A percentile compares a stretch with the other conserved stretches of the same genome.
phyloP scores from a whole-genome alignment of 148 eudicot species.

The Pouteria glomerata region DNA sequence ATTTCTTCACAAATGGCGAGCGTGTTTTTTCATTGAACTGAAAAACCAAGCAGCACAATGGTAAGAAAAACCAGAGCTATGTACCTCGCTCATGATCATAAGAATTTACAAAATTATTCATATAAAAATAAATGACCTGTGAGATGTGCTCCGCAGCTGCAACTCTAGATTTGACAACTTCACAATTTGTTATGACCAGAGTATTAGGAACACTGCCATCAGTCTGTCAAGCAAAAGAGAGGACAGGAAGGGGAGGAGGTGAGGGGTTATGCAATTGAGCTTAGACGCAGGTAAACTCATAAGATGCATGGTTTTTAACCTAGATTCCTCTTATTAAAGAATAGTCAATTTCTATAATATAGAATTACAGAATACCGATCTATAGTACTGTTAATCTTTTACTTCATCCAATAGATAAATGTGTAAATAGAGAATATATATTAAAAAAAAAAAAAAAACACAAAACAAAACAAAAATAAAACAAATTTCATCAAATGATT shows the following conservation, averaged over 20 bases:
- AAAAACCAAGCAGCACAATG: conserved; percentile 15
- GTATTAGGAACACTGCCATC: conserved; percentile 93
- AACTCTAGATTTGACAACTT: conserved; percentile 85
- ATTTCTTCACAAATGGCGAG: conserved; percentile 91
- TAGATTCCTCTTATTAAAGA: too few species aligned
- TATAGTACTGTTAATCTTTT: too few species aligned
- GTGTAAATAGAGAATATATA: too few species aligned
- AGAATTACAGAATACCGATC: too few species aligned
- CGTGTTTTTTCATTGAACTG: conserved; percentile 97
- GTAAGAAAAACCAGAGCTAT: conserved; percentile 8
- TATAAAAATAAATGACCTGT: conserved; percentile 41
- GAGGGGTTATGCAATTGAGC: not conserved
- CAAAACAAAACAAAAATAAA: too few species aligned
- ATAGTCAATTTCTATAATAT: too few species aligned
- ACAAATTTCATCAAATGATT: too few species aligned
- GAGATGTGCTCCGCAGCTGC: conserved; percentile 95
- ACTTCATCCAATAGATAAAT: too few species aligned
- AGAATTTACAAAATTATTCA: not conserved
- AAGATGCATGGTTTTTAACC: not conserved
- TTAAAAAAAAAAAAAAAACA: too few species aligned
- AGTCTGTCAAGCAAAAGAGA: conserved; percentile 44
- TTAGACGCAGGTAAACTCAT: not conserved
- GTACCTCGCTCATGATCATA: not conserved
- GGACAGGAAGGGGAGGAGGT: not conserved
- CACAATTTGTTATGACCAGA: conserved; percentile 88